Conservation (phyloP, 352 stramenopile species). For the Phytophthora lateralis region DNA sequence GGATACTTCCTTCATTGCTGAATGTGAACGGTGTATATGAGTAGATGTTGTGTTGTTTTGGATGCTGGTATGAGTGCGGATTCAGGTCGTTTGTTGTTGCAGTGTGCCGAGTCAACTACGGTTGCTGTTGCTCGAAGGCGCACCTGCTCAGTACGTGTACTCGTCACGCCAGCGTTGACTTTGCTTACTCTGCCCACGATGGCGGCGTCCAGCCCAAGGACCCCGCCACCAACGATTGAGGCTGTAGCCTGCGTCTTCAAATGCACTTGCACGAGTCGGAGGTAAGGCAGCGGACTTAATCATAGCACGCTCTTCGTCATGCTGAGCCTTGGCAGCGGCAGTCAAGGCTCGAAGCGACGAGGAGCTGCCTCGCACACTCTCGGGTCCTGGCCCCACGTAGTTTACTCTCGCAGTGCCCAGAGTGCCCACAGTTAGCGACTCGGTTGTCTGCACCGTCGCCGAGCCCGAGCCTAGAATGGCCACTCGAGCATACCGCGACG, state of each 20-base stretch:
- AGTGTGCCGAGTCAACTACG: not conserved
- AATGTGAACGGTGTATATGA: conserved; percentile 42
- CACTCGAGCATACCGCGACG: conserved; percentile 14
- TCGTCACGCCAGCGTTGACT: conserved; percentile 18
- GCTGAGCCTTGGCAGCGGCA: conserved; percentile 8
- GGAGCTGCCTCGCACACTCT: conserved; percentile 8
- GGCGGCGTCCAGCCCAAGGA: conserved; percentile 10
- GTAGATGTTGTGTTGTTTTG: conserved; percentile 18
- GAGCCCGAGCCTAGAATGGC: conserved; percentile 23
- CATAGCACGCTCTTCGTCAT: conserved; percentile 2
- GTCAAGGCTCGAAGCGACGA: conserved; percentile 23
- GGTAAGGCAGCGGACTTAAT: conserved; percentile 3
- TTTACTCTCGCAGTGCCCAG: conserved; percentile 19
- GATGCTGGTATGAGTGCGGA: conserved; percentile 3
- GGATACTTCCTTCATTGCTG: conserved; percentile 33
- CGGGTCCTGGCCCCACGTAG: conserved; percentile 21
- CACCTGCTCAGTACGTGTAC: conserved; percentile 9
- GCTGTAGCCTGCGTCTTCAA: conserved; percentile 5
- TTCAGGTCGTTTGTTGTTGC: not conserved
- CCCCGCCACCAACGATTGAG: conserved; percentile 19
- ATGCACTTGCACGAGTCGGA: conserved; percentile 26
- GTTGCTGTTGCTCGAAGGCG: not conserved
- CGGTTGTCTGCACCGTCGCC: conserved; percentile 15
- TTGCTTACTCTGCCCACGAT: conserved; percentile 7
- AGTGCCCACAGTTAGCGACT: conserved; percentile 17